Conservation (phyloP, 768 basidiomycete species). For the Stropharia rugosoannulata region DNA sequence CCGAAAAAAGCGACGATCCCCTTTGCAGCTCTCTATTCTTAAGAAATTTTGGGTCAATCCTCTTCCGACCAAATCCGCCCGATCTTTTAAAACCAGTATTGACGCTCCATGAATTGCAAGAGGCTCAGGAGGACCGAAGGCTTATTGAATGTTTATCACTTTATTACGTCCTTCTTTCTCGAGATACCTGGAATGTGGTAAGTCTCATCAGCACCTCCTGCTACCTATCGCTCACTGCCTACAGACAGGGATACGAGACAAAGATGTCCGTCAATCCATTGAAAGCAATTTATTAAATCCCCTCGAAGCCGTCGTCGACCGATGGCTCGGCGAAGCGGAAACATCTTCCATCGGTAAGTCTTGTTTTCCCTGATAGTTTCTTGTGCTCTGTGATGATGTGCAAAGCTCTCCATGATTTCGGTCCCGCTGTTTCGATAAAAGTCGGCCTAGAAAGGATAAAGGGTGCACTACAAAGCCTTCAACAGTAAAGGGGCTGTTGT, state of each 20-base stretch:
- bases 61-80: slow-evolving; percentile 57
- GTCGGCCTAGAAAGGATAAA: slow-evolving; percentile 52
- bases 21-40: slow-evolving; percentile 60
- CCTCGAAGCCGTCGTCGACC: slow-evolving; percentile 34
- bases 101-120: slow-evolving; percentile 45
- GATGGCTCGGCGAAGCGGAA: slow-evolving; percentile 27
- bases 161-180: slow-evolving; percentile 60
- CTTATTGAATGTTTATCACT: slow-evolving; percentile 66
- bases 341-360: slow-evolving; percentile 23
- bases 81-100: slow-evolving; percentile 41
- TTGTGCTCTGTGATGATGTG: background rate
- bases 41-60: slow-evolving; percentile 53
- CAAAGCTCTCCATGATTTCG: slow-evolving; percentile 28
- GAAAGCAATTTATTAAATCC: slow-evolving; percentile 46
- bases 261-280: slow-evolving; percentile 40
- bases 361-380: background rate
- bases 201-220: slow-evolving; percentile 1
- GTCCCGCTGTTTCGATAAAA: slow-evolving; percentile 45
- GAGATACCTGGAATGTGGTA: slow-evolving; percentile 62
- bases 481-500: too few relatives aligned
- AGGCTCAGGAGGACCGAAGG: slow-evolving; percentile 57
- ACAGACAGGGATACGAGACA: slow-evolving; percentile 54
- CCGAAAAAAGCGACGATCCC: slow-evolving; percentile 30
- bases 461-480: too few relatives aligned
- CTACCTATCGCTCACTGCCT: background rate